Percentiles rank a stretch among this genome's conserved stretches.
phyloP scores from a whole-genome alignment of 306 rosid genomes.

The Vicia villosa region DNA sequence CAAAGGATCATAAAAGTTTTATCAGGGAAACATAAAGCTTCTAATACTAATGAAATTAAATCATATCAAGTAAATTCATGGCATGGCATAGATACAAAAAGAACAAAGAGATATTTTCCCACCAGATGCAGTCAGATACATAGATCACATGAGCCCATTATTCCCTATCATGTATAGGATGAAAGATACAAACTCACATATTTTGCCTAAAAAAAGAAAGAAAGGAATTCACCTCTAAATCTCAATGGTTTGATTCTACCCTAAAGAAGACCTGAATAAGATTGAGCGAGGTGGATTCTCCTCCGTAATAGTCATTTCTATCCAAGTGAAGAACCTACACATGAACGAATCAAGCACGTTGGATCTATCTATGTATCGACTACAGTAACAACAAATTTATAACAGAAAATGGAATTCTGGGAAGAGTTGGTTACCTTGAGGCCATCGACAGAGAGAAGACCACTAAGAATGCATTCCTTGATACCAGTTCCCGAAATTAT shows the following conservation, averaged over 20 bases:
- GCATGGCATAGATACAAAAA: not conserved
- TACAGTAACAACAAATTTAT: too few species aligned
- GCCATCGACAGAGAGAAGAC: conserved; percentile 99
- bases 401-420: not conserved
- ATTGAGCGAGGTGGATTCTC: conserved; percentile 90
- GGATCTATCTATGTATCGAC: conserved; percentile 2
- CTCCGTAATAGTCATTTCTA: conserved; percentile 91
- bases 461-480: conserved; percentile 95
- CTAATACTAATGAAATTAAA: not conserved
- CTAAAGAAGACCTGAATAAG: conserved; percentile 66
- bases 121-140: too few species aligned
- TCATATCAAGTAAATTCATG: conserved; percentile 1
- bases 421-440: conserved; percentile 60
- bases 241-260: too few species aligned
- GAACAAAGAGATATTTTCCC: too few species aligned
- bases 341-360: conserved; percentile 3
- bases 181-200: too few species aligned
- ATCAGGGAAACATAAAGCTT: conserved; percentile 15
- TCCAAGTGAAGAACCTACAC: conserved; percentile 93
- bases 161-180: too few species aligned
- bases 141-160: too few species aligned
- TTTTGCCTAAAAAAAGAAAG: too few species aligned
- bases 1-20: conserved; percentile 12
- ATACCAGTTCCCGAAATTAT: conserved; percentile 90
- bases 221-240: too few species aligned